Conservation (phyloP, 768 basidiomycete genomes). For the Sporobolomyces roseus region DNA sequence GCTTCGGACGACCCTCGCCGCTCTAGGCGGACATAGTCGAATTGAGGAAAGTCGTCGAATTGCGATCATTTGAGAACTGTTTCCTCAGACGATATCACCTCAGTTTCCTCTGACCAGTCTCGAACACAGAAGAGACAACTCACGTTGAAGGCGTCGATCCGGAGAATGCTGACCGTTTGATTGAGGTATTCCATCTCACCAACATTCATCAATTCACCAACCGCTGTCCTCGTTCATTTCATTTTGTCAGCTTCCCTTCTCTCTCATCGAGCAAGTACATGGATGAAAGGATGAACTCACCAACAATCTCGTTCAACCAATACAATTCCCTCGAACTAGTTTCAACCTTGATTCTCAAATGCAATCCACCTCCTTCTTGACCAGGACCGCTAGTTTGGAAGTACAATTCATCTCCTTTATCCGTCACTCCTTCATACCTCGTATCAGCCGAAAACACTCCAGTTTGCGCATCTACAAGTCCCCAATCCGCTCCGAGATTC, state of each 20-base stretch:
- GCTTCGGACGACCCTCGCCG: no score
- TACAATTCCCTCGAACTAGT: constrained; percentile 11
- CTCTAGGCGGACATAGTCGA: background rate
- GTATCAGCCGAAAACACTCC: constrained; percentile 31
- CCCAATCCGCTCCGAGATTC: constrained; percentile 26
- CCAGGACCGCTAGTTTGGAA: constrained; percentile 16
- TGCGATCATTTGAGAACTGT: background rate
- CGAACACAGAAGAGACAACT: background rate
- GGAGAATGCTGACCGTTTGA: constrained; percentile 5
- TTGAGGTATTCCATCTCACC: constrained; percentile 7
- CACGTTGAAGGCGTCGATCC: constrained; percentile 28
- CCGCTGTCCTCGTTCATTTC: constrained; percentile 1
- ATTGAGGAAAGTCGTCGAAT: constrained; percentile 4
- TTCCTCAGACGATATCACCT: background rate
- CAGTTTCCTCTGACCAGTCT: background rate
- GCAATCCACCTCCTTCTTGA: background rate
- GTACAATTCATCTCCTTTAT: constrained; percentile 19
- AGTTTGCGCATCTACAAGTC: constrained; percentile 23
- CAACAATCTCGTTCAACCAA: constrained; percentile 23
- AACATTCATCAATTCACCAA: constrained; percentile 13
- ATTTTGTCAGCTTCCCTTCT: no score
- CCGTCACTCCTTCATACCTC: constrained; percentile 15
- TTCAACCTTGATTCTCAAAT: constrained; percentile 16
- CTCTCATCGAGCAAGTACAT: background rate
- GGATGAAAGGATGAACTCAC: background rate